A percentile compares a stretch with the other conserved stretches of the same genome.
phyloP scores from a whole-genome alignment of 1,284 basidiomycete species.

The Amylostereum areolatum region DNA sequence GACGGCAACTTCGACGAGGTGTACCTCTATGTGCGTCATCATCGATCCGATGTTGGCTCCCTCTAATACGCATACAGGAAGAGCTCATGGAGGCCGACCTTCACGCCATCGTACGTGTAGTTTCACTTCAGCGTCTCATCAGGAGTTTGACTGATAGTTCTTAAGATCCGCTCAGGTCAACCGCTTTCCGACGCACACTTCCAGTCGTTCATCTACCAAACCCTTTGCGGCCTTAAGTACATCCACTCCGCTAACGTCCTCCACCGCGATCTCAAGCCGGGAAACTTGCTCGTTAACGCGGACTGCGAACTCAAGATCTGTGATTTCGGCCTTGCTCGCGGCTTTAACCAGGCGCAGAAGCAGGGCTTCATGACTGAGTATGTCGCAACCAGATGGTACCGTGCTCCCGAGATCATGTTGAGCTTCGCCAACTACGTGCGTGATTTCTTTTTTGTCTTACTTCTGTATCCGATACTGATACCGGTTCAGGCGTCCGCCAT shows the following conservation, averaged over 20 bases:
- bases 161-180: constrained; percentile 92
- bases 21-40: constrained; percentile 75
- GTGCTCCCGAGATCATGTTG: constrained; percentile 96
- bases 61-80: constrained; percentile 45
- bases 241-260: constrained; percentile 98
- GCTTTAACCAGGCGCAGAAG: constrained; percentile 75
- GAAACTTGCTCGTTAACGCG: constrained; percentile 94
- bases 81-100: constrained; percentile 99
- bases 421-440: constrained; percentile 93
- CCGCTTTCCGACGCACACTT: constrained; percentile 98
- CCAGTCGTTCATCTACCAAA: constrained; percentile 98
- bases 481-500: constrained; percentile 70
- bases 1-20: constrained; percentile 92
- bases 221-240: constrained; percentile 96
- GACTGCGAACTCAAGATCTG: constrained; percentile 99
- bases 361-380: constrained; percentile 99
- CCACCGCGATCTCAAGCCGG: constrained; percentile 97
- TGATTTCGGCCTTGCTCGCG: constrained; percentile 96
- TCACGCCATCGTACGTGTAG: constrained; percentile 82
- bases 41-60: neutral
- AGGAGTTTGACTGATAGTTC: constrained; percentile 2
- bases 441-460: constrained; percentile 9
- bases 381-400: constrained; percentile 96
- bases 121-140: neutral
- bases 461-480: constrained; percentile 1